phyloP scores from a whole-genome alignment of 2,329 filamentous ascomycete species.

The Dactylellina leptospora region DNA sequence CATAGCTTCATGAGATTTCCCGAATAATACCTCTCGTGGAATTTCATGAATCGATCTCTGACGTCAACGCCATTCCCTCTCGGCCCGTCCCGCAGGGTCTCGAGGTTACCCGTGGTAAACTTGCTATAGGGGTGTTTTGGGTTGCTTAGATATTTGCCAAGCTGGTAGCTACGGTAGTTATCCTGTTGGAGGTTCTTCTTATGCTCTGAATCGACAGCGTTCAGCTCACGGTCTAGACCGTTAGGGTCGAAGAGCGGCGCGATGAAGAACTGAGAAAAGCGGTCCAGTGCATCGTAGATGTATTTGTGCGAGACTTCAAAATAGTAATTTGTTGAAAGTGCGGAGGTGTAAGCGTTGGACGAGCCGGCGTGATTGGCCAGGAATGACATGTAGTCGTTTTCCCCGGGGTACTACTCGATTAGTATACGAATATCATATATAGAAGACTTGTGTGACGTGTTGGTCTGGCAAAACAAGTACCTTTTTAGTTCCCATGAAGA shows the following conservation, averaged over 20 bases:
- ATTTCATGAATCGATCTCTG: conserved; percentile 88
- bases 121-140: conserved; percentile 87
- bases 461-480: conserved; percentile 61
- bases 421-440: background rate
- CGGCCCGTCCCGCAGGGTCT: conserved; percentile 83
- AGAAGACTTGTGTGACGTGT: too few species aligned
- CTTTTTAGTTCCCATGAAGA: conserved; percentile 99
- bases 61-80: conserved; percentile 83
- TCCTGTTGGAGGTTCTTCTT: conserved; percentile 97
- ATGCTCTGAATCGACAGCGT: conserved; percentile 92
- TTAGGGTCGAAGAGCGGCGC: conserved; percentile 84
- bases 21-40: conserved; percentile 88
- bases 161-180: conserved; percentile 83
- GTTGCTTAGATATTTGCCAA: conserved; percentile 88
- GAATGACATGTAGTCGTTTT: conserved; percentile 96
- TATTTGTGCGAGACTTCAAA: conserved; percentile 91
- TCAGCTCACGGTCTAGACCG: conserved; percentile 85
- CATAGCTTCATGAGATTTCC: conserved; percentile 94
- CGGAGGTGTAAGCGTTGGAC: conserved; percentile 93
- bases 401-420: conserved; percentile 75
- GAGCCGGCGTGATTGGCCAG: conserved; percentile 87
- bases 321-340: conserved; percentile 96
- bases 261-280: conserved; percentile 94
- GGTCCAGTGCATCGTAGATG: conserved; percentile 82
- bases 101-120: conserved; percentile 88